phyloP scores from a whole-genome alignment of 2,329 filamentous ascomycete genomes.

The Colletotrichum coccodes region DNA sequence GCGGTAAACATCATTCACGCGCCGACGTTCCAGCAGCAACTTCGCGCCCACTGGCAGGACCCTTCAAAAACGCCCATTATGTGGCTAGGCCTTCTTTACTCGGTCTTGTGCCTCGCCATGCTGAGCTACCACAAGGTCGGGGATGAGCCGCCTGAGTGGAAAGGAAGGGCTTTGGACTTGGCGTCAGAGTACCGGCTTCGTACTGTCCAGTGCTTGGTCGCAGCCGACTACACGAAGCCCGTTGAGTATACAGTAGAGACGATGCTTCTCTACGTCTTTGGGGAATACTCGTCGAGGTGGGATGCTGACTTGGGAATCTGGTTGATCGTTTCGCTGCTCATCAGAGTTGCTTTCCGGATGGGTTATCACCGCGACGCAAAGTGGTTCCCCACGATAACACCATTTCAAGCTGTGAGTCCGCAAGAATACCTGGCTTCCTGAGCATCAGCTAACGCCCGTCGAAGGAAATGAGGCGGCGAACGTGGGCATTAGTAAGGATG shows the following conservation, averaged over 20 bases:
- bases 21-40: conserved; percentile 84
- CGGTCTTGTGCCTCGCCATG: conserved; percentile 80
- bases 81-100: conserved; percentile 82
- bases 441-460: conserved; percentile 12
- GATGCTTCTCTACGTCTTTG: conserved; percentile 78
- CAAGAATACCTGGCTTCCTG: background rate
- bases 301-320: conserved; percentile 78
- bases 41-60: conserved; percentile 74
- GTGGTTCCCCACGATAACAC: conserved; percentile 76
- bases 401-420: conserved; percentile 73
- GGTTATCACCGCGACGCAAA: conserved; percentile 83
- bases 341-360: conserved; percentile 72
- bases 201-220: conserved; percentile 81
- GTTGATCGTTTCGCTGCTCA: conserved; percentile 64
- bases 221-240: conserved; percentile 81
- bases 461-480: conserved; percentile 75
- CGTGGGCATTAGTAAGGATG: conserved; percentile 78
- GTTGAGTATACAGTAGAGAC: conserved; percentile 82
- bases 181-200: conserved; percentile 74
- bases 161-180: conserved; percentile 69
- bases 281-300: conserved; percentile 78
- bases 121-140: conserved; percentile 83
- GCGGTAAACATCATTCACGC: conserved; percentile 82
- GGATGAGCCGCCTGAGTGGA: conserved; percentile 83
- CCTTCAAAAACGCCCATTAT: conserved; percentile 78